Evolutionary conservation across 495 filamentous ascomycete species (phyloP), one percentile per base, ranked within the genome.

Genomic region (Penicillium lagena): DNA sequence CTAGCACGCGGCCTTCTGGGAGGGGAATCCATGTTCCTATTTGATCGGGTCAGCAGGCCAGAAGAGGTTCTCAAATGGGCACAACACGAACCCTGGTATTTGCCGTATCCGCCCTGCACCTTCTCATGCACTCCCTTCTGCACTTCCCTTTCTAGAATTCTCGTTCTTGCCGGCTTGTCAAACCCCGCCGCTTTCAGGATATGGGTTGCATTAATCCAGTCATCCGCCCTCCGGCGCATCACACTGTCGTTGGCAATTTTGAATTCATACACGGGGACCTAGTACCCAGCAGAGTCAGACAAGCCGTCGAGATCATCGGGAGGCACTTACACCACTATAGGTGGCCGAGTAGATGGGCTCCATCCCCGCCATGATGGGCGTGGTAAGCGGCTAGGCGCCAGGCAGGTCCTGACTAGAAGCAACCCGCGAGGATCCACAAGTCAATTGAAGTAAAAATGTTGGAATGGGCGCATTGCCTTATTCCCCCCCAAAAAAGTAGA

Each of bases 101-200:
- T 98, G 42, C 93, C 93, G 65, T 97, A 98, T 15, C 93, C 93
- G 49, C 93, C 93, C 57, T 98, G 93, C 3, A 98, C 86, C 67
- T 98, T 98, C 66, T 97, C 91, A 66, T 98, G 93, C 8, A 83
- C 73, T 9, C 90, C 91, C 62, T 95, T 95, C 61, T 98, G 93
- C 1, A 98, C 91, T 52, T 98, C 94, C 38, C 94, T 79, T 70
- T 98, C 93, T 12, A 98, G 78, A 44, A 98, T 96, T 47, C 93
- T 73, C 28, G 93, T 98, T 54, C 93, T 77, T 10, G 90, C 87
- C 7, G 93, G 91, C 67, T 98, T 98, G 54, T 89, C 85, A 51
- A 80, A 85, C 34, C 81, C 82, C 38, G 85, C 85, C 13, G 85
- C 86, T 63, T 97, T 97, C 29, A 96, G 75, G 42, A 96, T 95